Evolutionary conservation across 129 eudicot genomes (phyloP).

Genomic region (Kitagawia praeruptora): DNA sequence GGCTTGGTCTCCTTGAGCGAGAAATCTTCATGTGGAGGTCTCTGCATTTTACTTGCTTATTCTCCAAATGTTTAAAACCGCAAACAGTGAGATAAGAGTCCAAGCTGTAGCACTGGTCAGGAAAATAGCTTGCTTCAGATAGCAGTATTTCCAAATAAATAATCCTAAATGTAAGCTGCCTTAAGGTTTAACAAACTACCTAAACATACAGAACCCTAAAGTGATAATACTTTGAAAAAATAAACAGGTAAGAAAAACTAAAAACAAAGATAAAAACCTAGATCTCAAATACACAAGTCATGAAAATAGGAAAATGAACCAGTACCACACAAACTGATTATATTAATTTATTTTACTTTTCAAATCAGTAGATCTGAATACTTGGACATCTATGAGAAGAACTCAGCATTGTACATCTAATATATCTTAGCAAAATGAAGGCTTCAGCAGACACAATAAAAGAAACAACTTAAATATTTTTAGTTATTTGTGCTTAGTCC

Average conservation of each 20-base stretch:
- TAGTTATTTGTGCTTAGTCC: background rate
- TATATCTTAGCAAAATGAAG: background rate
- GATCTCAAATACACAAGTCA: background rate
- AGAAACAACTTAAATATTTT: background rate
- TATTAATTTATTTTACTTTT: background rate
- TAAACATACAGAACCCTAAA: background rate
- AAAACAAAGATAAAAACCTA: background rate
- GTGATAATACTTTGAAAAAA: background rate
- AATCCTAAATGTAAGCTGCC: background rate
- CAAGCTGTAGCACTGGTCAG: slow-evolving; percentile 1
- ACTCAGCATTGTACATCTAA: background rate
- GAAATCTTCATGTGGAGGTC: slow-evolving; percentile 57
- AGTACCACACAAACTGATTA: background rate
- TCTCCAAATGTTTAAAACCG: background rate
- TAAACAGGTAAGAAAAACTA: background rate
- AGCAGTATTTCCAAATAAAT: background rate
- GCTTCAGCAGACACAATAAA: background rate
- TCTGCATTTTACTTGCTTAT: slow-evolving; percentile 32
- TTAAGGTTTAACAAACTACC: background rate
- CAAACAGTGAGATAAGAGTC: background rate
- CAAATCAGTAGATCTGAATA: background rate
- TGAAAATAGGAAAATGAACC: background rate
- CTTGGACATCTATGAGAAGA: background rate
- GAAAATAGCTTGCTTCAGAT: background rate
- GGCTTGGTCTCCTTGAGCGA: slow-evolving; percentile 71